Evolutionary conservation across 176 grass and related monocot species (phyloP).

Genomic region (Rhipidocladum racemiflorum): DNA sequence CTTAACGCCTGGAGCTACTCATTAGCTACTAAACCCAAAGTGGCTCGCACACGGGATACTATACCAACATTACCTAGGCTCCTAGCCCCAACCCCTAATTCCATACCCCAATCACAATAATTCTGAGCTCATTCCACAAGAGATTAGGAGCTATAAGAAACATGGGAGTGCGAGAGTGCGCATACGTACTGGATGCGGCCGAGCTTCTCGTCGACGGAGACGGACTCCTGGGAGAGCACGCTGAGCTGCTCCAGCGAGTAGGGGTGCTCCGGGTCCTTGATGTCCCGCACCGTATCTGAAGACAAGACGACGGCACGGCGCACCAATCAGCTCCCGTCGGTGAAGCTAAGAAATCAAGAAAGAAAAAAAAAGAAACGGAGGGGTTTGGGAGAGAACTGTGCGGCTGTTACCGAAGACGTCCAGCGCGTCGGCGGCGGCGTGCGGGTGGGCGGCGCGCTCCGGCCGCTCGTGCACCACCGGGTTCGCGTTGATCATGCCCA

Average conservation of each 20-base stretch:
- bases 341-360: neutral
- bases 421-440: conserved; percentile 57
- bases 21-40: neutral
- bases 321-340: neutral
- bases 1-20: neutral
- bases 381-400: neutral
- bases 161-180: neutral
- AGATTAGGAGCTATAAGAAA: neutral
- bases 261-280: conserved; percentile 99
- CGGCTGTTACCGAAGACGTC: conserved; percentile 64
- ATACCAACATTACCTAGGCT: neutral
- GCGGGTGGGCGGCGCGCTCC: conserved; percentile 54
- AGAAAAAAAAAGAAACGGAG: neutral
- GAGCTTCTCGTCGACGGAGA: conserved; percentile 87
- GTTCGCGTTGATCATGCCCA: conserved; percentile 98
- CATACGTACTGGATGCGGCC: conserved; percentile 77
- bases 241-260: conserved; percentile 99
- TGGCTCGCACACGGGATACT: no score
- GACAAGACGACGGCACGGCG: neutral
- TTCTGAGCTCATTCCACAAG: neutral
- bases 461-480: conserved; percentile 82
- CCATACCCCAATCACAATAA: neutral
- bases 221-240: conserved; percentile 90
- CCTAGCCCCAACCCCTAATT: neutral
- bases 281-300: conserved; percentile 88